Percentiles rank a stretch among this genome's conserved stretches.
Conservation (phyloP, 208 protist species). For the Wallacemonas rigidus region DNA sequence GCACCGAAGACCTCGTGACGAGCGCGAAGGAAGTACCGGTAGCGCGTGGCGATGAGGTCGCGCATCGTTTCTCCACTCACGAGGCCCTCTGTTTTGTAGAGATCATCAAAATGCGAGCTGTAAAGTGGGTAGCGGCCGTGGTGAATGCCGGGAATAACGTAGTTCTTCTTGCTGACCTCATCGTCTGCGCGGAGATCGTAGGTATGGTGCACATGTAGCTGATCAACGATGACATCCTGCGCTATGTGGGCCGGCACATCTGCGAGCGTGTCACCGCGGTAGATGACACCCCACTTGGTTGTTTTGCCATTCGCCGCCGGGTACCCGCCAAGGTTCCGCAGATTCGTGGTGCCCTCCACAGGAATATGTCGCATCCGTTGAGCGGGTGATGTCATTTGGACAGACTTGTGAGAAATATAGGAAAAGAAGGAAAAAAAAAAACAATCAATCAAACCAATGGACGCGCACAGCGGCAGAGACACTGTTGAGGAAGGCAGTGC, state of each 20-base stretch:
- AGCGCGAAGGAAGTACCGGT: conserved; percentile 21
- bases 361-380: conserved; percentile 27
- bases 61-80: conserved; percentile 16
- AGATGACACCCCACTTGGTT: conserved; percentile 43
- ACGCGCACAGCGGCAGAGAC: not conserved
- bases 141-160: conserved; percentile 27
- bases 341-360: conserved; percentile 41
- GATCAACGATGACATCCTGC: conserved; percentile 30
- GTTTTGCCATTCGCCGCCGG: conserved; percentile 26
- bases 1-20: conserved; percentile 13
- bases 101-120: conserved; percentile 17
- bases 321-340: conserved; percentile 54
- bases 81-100: conserved; percentile 15
- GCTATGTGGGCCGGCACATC: conserved; percentile 26
- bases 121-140: conserved; percentile 19
- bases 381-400: conserved; percentile 1
- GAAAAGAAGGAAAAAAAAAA: conserved; percentile 20
- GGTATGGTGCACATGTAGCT: conserved; percentile 37
- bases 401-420: not conserved
- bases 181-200: conserved; percentile 37
- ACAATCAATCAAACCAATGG: not conserved
- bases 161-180: conserved; percentile 35
- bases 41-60: conserved; percentile 23
- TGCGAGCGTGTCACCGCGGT: conserved; percentile 42
- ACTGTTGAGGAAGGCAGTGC: not conserved